phyloP scores from a whole-genome alignment of 2,329 filamentous ascomycete species.

The Coniochaeta sp. region DNA sequence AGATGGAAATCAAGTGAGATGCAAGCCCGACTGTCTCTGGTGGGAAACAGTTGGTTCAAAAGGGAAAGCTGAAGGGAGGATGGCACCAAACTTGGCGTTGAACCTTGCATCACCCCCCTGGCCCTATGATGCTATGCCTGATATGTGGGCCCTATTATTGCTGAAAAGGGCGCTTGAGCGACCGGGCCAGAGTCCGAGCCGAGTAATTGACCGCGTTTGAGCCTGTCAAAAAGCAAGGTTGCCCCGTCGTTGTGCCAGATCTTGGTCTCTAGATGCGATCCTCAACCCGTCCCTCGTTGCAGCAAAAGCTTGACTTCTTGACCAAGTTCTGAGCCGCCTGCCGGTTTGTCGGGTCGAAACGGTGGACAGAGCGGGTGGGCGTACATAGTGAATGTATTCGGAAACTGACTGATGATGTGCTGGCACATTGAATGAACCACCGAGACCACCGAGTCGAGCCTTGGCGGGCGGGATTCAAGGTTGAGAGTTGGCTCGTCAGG shows the following conservation, averaged over 20 bases:
- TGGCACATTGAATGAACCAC: not conserved
- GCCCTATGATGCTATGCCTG: conserved; percentile 18
- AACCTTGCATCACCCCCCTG: conserved; percentile 15
- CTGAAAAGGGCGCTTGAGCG: conserved; percentile 2
- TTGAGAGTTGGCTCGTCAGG: not conserved
- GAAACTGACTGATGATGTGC: not conserved
- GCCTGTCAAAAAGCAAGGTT: not conserved
- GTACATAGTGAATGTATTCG: not conserved
- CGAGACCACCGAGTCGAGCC: not conserved
- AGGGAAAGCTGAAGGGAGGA: conserved; percentile 4
- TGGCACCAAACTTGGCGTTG: conserved; percentile 12
- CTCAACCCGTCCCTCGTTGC: not conserved
- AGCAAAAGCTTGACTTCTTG: not conserved
- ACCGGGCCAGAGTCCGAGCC: not conserved
- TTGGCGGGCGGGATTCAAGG: not conserved
- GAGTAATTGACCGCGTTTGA: not conserved
- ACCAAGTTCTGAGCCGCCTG: not conserved
- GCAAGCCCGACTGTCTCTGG: not conserved
- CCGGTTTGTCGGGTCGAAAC: not conserved
- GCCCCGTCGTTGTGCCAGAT: not conserved
- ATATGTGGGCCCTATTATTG: conserved; percentile 3
- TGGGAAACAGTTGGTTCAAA: conserved; percentile 4
- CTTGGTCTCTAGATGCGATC: not conserved
- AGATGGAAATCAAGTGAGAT: not conserved
- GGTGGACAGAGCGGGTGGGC: not conserved